These are phyloP conservation scores for Metarhizium humberi DNA, from an alignment of 2,329 filamentous ascomycete genomes.

Conservation along the genomic window DNA sequence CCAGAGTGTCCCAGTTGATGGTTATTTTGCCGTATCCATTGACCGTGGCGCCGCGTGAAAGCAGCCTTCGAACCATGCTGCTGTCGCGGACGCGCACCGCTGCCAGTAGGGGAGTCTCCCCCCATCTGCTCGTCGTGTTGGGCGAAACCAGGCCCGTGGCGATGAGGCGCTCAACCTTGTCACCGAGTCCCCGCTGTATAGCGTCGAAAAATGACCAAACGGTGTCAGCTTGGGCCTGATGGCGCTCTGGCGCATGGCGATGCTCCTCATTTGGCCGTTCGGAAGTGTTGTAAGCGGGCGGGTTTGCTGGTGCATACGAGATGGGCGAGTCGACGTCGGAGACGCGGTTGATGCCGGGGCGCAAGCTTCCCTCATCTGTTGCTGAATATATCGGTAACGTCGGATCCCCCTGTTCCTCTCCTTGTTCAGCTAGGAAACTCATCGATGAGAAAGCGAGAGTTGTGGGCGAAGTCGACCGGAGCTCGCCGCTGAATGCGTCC, in stretches of 20 bases:
- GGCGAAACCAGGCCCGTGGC: conserved; percentile 27
- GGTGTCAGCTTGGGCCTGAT: not conserved
- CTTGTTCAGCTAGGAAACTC: not conserved
- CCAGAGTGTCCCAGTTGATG: conserved; percentile 1
- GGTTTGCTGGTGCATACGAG: not conserved
- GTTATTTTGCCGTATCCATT: conserved; percentile 15
- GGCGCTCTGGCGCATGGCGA: not conserved
- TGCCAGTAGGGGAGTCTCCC: conserved; percentile 26
- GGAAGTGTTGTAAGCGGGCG: not conserved
- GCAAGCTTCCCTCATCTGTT: not conserved
- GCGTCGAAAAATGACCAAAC: not conserved
- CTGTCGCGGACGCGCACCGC: conserved; percentile 21
- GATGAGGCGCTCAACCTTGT: conserved; percentile 21
- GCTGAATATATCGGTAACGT: not conserved
- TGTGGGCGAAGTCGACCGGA: too few relatives aligned
- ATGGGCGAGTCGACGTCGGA: not conserved
- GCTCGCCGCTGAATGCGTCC: too few relatives aligned
- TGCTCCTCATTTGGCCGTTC: not conserved
- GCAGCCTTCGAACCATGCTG: conserved; percentile 23
- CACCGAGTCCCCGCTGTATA: conserved; percentile 17
- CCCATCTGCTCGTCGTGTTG: conserved; percentile 18
- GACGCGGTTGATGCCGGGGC: not conserved
- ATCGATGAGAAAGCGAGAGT: not conserved
- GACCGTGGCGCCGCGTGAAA: conserved; percentile 25
- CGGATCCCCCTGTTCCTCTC: not conserved